Base-by-base conservation (phyloP, 176 grass and related monocot genomes). In the Luzula sylvatica region DNA sequence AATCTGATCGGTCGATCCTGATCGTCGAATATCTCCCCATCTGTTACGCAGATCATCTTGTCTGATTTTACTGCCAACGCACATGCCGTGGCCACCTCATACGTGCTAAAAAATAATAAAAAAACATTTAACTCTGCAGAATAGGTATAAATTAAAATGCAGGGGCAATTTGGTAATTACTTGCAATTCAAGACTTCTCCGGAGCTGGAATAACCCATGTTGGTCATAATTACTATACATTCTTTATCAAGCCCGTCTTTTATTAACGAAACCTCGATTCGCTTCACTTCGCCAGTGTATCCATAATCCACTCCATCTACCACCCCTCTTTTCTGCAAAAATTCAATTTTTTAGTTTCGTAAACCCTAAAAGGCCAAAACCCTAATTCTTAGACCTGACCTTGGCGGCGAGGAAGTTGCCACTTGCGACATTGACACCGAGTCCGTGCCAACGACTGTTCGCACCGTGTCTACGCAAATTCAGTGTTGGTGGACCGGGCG, bases 151-250 rank as follows among this genome's bases (percentile, higher is more conserved):
- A 49, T 13, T 60, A 28, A 27, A 22, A 47, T 67, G 16, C 12
- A 42, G 46, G 45, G 63, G 38, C 52, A 2, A 38, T 20, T 39
- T 38, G 19, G 26, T 46, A 30, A 40, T 47, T 18, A 94, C 88
- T 94, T 94, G 88, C 88, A 94, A 72, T 94, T 94, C 62, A 94
- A 77, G 63, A 84, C 75, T 69, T 83, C 83, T 68, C 88, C 88
- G 17, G 83, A 20, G 17, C 83, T 94, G 42, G 83, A 87, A 55
- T 87, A 94, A 38, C 83, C 88, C 79, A 87, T 65, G 71, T 94
- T 87, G 79, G 78, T 87, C 69, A 94, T 64, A 70, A 94, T 78
- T 61, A 83, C 83, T 72, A 94, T 77, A 52, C 88, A 87, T 41
- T 94, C 83, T 65, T 69, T 80, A 61, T 94, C 79, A 49, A 94